These are phyloP conservation scores for Tylopilus felleus DNA, from an alignment of 768 basidiomycete species.

Conservation along the genomic window DNA sequence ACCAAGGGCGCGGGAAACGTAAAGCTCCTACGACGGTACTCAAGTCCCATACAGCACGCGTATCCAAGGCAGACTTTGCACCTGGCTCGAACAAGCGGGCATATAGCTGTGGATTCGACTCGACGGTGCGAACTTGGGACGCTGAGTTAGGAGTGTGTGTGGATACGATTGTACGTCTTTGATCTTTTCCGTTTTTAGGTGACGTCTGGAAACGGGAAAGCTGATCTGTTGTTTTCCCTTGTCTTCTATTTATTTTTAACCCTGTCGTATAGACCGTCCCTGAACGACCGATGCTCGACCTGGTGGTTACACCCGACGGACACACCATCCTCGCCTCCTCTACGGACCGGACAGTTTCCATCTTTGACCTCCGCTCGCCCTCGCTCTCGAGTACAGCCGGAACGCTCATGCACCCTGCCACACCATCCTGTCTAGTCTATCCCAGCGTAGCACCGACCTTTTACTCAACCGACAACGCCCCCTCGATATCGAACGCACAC, in stretches of 20 bases:
- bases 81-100: constrained; percentile 41
- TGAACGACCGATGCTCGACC: constrained; percentile 71
- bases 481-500: constrained; percentile 19
- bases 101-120: constrained; percentile 85
- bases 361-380: constrained; percentile 63
- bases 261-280: constrained; percentile 51
- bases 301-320: constrained; percentile 47
- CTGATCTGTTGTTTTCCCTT: neutral
- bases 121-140: constrained; percentile 88
- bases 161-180: constrained; percentile 53
- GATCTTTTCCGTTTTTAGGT: too few species aligned
- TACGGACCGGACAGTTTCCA: constrained; percentile 68
- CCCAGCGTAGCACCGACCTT: neutral
- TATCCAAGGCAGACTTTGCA: constrained; percentile 69
- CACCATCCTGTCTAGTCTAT: constrained; percentile 58
- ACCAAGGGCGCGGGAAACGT: constrained; percentile 38
- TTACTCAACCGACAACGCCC: neutral
- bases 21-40: constrained; percentile 73
- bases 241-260: neutral
- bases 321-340: constrained; percentile 56
- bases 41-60: constrained; percentile 78
- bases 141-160: constrained; percentile 70
- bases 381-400: constrained; percentile 36
- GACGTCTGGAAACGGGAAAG: neutral
- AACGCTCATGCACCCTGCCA: constrained; percentile 57